Evolutionary conservation across 371 early-diverging fungal species (phyloP).

Genomic region (Actinomucor elegans): DNA sequence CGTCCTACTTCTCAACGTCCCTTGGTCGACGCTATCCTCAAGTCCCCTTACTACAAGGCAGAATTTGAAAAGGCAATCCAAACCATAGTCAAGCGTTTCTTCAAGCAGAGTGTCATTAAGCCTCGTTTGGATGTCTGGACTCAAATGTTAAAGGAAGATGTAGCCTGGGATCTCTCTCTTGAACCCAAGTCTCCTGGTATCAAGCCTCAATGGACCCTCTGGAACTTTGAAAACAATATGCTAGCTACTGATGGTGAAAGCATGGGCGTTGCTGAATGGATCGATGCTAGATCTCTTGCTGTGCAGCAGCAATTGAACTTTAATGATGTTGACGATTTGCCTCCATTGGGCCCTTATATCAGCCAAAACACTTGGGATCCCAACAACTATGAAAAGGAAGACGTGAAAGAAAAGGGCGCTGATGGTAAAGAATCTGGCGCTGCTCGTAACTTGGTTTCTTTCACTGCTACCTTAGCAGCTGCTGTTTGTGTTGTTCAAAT

Average conservation of each 20-base stretch:
- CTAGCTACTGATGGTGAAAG: conserved; percentile 24
- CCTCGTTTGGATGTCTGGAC: conserved; percentile 48
- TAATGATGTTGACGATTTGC: conserved; percentile 34
- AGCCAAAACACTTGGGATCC: conserved; percentile 16
- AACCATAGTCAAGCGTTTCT: conserved; percentile 46
- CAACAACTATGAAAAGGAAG: conserved; percentile 10
- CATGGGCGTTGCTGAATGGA: conserved; percentile 33
- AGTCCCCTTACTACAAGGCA: conserved; percentile 36
- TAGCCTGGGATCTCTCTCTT: conserved; percentile 41
- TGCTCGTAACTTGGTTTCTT: not conserved
- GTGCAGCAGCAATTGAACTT: conserved; percentile 31
- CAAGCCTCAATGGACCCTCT: conserved; percentile 31
- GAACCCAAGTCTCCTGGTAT: conserved; percentile 39
- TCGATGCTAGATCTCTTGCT: conserved; percentile 22
- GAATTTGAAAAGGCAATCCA: conserved; percentile 45
- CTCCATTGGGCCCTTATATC: conserved; percentile 25
- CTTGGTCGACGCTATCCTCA: conserved; percentile 36
- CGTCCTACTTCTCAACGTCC: conserved; percentile 31
- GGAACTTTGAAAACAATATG: conserved; percentile 47
- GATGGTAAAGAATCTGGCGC: not conserved
- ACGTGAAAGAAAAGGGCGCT: conserved; percentile 3
- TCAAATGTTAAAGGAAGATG: conserved; percentile 46
- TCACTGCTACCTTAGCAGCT: not conserved
- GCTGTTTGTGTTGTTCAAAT: not conserved
- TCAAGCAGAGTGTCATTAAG: conserved; percentile 45